These are phyloP conservation scores for Talaromyces funiculosus DNA, from an alignment of 2,329 filamentous ascomycete genomes.

Conservation along the genomic window DNA sequence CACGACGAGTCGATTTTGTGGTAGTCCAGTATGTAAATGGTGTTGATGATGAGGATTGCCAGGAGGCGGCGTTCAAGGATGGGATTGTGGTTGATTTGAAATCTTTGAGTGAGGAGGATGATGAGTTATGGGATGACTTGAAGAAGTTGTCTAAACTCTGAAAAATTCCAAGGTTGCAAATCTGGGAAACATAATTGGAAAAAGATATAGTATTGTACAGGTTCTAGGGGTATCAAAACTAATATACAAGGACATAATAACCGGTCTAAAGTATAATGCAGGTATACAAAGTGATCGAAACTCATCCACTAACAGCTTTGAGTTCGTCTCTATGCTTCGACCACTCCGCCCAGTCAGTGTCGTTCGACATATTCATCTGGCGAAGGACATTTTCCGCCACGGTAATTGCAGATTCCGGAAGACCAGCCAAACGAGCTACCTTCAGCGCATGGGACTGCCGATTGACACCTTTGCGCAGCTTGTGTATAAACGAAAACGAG, in stretches of 20 bases:
- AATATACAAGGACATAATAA: conserved; percentile 3
- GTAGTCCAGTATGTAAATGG: conserved; percentile 87
- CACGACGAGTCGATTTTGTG: conserved; percentile 69
- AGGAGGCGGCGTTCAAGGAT: conserved; percentile 59
- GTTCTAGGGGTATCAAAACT: conserved; percentile 10
- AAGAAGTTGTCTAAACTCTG: conserved; percentile 14
- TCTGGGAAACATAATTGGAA: not conserved
- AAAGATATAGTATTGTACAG: not conserved
- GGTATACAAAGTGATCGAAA: not conserved
- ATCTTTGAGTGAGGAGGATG: conserved; percentile 13
- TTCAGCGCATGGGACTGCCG: conserved; percentile 85
- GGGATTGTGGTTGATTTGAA: conserved; percentile 32
- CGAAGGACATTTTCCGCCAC: conserved; percentile 59
- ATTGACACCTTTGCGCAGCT: conserved; percentile 74
- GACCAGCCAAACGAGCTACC: conserved; percentile 79
- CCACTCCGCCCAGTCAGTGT: not conserved
- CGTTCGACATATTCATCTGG: conserved; percentile 16
- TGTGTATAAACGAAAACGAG: conserved; percentile 79
- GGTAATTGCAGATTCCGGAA: conserved; percentile 66
- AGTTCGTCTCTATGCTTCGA: not conserved
- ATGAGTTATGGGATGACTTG: conserved; percentile 13
- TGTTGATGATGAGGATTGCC: conserved; percentile 76
- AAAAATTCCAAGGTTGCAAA: not conserved
- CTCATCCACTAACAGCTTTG: not conserved
- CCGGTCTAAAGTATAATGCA: not conserved